Conservation (phyloP, 345 rosid genomes). For the Citrus glauca region DNA sequence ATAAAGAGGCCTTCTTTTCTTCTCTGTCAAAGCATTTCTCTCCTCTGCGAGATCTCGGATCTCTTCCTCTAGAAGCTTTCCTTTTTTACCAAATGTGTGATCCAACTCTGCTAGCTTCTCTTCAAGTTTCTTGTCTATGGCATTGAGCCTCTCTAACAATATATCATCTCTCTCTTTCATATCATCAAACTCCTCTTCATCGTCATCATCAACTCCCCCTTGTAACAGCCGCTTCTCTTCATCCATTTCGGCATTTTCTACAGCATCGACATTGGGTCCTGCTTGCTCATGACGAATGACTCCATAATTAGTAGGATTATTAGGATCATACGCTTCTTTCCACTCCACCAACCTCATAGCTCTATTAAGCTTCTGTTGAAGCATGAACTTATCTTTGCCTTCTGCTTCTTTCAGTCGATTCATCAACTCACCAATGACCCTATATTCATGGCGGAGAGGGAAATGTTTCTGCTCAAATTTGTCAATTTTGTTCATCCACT, state of each 20-base stretch:
- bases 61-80: conserved; percentile 86
- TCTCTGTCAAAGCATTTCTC: conserved; percentile 85
- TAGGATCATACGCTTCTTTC: conserved; percentile 92
- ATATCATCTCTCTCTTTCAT: conserved; percentile 85
- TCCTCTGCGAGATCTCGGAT: conserved; percentile 90
- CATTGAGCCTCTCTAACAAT: conserved; percentile 66
- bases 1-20: conserved; percentile 75
- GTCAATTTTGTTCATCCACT: conserved; percentile 74
- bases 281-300: conserved; percentile 45
- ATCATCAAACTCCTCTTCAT: conserved; percentile 90
- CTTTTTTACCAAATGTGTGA: conserved; percentile 90
- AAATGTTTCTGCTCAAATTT: conserved; percentile 87
- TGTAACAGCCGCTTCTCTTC: conserved; percentile 28
- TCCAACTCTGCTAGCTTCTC: conserved; percentile 83
- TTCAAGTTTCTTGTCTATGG: conserved; percentile 78
- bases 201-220: conserved; percentile 36
- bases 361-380: conserved; percentile 80
- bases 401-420: conserved; percentile 72
- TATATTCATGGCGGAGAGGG: conserved; percentile 62
- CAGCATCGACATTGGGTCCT: conserved; percentile 28
- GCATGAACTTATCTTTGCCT: conserved; percentile 85
- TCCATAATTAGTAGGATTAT: conserved; percentile 76
- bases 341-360: conserved; percentile 82
- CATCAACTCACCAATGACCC: conserved; percentile 90
- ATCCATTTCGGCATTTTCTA: conserved; percentile 35